A percentile compares a stretch with the other conserved stretches of the same genome.
phyloP scores from a whole-genome alignment of 2,329 filamentous ascomycete genomes.

The Endoconidiophora laricicola region DNA sequence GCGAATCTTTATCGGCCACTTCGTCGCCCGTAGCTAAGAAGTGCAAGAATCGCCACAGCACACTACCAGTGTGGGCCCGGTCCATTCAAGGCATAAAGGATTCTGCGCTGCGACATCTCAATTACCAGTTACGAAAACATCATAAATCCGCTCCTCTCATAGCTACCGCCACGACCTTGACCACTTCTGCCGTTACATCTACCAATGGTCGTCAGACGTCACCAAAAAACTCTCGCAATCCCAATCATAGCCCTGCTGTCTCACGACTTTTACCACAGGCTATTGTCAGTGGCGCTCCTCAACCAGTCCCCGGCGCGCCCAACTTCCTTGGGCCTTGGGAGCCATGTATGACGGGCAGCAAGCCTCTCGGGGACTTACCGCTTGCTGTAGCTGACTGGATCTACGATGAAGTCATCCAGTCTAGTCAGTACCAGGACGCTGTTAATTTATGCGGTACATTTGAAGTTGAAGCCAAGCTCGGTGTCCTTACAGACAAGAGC shows the following conservation, averaged over 20 bases:
- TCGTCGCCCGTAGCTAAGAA: slow-evolving; percentile 23
- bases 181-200: slow-evolving; percentile 13
- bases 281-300: background rate
- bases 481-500: slow-evolving; percentile 58
- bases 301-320: slow-evolving; percentile 8
- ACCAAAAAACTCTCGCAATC: slow-evolving; percentile 26
- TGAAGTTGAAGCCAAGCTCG: slow-evolving; percentile 90
- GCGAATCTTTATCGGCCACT: slow-evolving; percentile 3
- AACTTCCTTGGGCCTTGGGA: slow-evolving; percentile 41
- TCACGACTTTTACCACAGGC: slow-evolving; percentile 14
- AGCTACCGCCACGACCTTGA: slow-evolving; percentile 22
- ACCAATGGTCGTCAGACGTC: slow-evolving; percentile 27
- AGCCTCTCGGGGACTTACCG: slow-evolving; percentile 59
- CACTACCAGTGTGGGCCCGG: slow-evolving; percentile 33
- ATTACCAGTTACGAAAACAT: slow-evolving; percentile 29
- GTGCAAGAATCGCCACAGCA: slow-evolving; percentile 20
- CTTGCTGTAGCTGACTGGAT: slow-evolving; percentile 68
- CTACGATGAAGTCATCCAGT: slow-evolving; percentile 51
- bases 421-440: slow-evolving; percentile 48
- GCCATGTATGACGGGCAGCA: slow-evolving; percentile 49
- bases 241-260: slow-evolving; percentile 13
- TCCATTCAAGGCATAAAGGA: slow-evolving; percentile 22
- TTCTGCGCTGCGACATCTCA: slow-evolving; percentile 25
- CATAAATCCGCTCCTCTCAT: slow-evolving; percentile 19
- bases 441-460: slow-evolving; percentile 52